A percentile compares a stretch with the other conserved stretches of the same genome.
phyloP scores from a whole-genome alignment of 2,329 filamentous ascomycete genomes.

The Colletotrichum tanaceti region DNA sequence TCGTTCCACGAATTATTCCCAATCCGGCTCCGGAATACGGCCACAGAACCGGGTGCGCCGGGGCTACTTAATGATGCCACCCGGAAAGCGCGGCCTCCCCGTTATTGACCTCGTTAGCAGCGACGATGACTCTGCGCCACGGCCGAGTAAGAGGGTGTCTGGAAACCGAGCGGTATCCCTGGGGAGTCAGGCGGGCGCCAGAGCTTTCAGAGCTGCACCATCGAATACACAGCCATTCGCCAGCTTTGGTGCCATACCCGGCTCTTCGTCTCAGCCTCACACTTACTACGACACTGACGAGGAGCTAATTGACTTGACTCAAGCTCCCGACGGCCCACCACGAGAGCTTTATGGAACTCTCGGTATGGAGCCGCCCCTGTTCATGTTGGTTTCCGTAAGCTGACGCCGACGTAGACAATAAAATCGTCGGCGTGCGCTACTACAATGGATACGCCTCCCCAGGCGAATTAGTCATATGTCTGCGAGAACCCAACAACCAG shows the following conservation, averaged over 20 bases:
- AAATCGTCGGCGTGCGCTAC: constrained; percentile 66
- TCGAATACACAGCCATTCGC: constrained; percentile 14
- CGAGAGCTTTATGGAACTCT: constrained; percentile 62
- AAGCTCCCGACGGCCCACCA: constrained; percentile 54
- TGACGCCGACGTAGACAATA: constrained; percentile 51
- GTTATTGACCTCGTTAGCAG: constrained; percentile 56
- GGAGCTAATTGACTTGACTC: constrained; percentile 57
- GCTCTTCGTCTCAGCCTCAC: constrained; percentile 38
- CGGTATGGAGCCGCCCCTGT: constrained; percentile 46
- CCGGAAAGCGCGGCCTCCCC: constrained; percentile 52
- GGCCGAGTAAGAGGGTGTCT: constrained; percentile 29
- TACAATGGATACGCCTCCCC: constrained; percentile 71
- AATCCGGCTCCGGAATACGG: constrained; percentile 6
- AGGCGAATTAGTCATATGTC: constrained; percentile 72
- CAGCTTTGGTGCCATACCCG: constrained; percentile 12
- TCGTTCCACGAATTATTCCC: constrained; percentile 10
- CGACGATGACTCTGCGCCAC: neutral
- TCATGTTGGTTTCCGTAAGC: neutral
- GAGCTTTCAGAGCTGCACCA: constrained; percentile 33
- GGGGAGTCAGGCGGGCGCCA: constrained; percentile 37
- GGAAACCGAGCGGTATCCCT: constrained; percentile 2
- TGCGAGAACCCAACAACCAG: constrained; percentile 74
- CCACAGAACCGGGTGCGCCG: neutral
- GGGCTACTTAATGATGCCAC: constrained; percentile 30
- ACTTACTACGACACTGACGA: constrained; percentile 46